A percentile compares a stretch with the other conserved stretches of the same genome.
Conservation (phyloP, 1,284 basidiomycete genomes). For the Volvariella surrecta region DNA sequence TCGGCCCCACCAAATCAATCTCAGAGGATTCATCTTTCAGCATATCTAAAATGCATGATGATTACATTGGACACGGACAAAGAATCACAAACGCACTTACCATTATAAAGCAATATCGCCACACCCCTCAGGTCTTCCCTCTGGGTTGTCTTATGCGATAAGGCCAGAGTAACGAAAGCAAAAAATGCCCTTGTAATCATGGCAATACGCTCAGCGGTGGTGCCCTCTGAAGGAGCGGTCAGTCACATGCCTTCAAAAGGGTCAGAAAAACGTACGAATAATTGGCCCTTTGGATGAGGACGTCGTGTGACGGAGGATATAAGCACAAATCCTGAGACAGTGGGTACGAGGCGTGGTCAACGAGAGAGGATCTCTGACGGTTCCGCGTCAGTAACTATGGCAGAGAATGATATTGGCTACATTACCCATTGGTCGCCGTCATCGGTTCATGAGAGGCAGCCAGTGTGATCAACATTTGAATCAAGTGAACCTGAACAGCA, state of each 20-base stretch:
- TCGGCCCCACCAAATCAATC: slow-evolving; percentile 72
- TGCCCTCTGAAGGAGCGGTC: slow-evolving; percentile 25
- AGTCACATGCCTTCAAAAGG: slow-evolving; percentile 3
- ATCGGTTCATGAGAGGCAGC: slow-evolving; percentile 42
- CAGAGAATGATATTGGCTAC: no score
- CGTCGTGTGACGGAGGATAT: slow-evolving; percentile 67
- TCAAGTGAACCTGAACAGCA: slow-evolving; percentile 63
- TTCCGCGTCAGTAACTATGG: no score
- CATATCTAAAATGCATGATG: slow-evolving; percentile 41
- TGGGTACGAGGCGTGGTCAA: slow-evolving; percentile 52
- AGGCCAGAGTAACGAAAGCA: slow-evolving; percentile 57
- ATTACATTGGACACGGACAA: background rate
- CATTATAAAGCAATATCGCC: slow-evolving; percentile 74
- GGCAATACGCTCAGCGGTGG: slow-evolving; percentile 44
- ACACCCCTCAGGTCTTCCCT: slow-evolving; percentile 76
- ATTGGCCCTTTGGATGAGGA: slow-evolving; percentile 45
- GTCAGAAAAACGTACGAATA: slow-evolving; percentile 38
- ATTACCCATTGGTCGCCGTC: slow-evolving; percentile 14
- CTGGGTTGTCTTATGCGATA: slow-evolving; percentile 45
- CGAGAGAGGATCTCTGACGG: slow-evolving; percentile 32
- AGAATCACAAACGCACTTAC: slow-evolving; percentile 28
- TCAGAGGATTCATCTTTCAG: slow-evolving; percentile 79
- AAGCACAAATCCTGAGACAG: slow-evolving; percentile 76
- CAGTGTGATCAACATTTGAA: slow-evolving; percentile 65
- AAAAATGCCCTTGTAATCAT: slow-evolving; percentile 65